A percentile compares a stretch with the other conserved stretches of the same genome.
Conservation (phyloP, 1,284 basidiomycete species). For the Melampsora larici-populina region DNA sequence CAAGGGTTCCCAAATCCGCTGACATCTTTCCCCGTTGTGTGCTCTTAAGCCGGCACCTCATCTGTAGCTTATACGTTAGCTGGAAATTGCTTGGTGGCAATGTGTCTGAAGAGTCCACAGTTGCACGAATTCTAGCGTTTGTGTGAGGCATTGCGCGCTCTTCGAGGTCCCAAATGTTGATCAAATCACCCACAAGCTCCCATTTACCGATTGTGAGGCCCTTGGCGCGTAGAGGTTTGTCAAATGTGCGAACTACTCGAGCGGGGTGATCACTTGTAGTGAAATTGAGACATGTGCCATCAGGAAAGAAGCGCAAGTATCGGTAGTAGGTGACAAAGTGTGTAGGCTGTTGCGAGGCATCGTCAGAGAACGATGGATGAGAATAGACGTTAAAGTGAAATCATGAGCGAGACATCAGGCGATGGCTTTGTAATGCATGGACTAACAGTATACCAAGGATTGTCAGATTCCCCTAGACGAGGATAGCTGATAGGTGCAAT, state of each 20-base stretch:
- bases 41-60: not conserved
- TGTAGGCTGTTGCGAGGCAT: not conserved
- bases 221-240: not conserved
- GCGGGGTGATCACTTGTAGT: constrained; percentile 20
- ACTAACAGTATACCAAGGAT: constrained; percentile 39
- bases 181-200: not conserved
- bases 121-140: not conserved
- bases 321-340: constrained; percentile 31
- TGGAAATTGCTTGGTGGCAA: not conserved
- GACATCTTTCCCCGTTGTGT: not conserved
- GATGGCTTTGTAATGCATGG: not conserved
- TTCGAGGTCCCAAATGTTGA: not conserved
- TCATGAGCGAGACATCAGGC: not conserved
- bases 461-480: constrained; percentile 29
- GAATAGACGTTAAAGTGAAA: not conserved
- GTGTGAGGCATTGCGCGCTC: not conserved
- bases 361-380: no score
- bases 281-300: constrained; percentile 16
- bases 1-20: not conserved
- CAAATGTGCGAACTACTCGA: constrained; percentile 3
- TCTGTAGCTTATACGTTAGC: not conserved
- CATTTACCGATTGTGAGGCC: not conserved
- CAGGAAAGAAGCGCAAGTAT: constrained; percentile 20
- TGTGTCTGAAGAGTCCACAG: not conserved
- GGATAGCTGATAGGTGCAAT: constrained; percentile 30